A percentile compares a stretch with the other conserved stretches of the same genome.
These are phyloP conservation scores for Wickerhamomyces pijperi DNA, from an alignment of 805 yeast species.

Conservation along the genomic window DNA sequence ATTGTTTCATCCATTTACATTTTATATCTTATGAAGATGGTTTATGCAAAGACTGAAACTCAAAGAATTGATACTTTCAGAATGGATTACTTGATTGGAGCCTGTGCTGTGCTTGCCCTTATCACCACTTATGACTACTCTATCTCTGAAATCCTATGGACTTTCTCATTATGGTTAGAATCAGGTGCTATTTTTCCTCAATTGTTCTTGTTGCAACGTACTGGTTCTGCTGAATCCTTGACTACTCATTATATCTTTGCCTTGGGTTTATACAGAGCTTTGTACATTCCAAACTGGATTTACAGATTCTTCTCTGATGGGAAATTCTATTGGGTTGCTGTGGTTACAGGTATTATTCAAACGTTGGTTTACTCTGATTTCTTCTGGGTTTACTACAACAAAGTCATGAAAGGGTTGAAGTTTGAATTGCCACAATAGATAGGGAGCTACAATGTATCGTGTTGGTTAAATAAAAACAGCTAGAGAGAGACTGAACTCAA, in stretches of 20 bases:
- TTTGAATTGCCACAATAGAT: conserved; percentile 57
- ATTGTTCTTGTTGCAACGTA: conserved; percentile 76
- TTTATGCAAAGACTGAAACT: conserved; percentile 42
- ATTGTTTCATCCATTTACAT: conserved; percentile 67
- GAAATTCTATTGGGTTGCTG: conserved; percentile 56
- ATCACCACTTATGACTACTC: conserved; percentile 60
- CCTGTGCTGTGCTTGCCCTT: conserved; percentile 45
- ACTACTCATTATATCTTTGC: conserved; percentile 93
- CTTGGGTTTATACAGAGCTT: conserved; percentile 77
- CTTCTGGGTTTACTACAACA: conserved; percentile 80
- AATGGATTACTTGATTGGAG: conserved; percentile 56
- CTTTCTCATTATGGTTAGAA: conserved; percentile 88
- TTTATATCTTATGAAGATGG: conserved; percentile 54
- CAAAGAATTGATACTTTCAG: conserved; percentile 66
- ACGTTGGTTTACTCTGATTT: conserved; percentile 88
- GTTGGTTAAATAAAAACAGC: too few relatives aligned
- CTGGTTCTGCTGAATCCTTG: conserved; percentile 79
- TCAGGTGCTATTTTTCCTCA: conserved; percentile 89
- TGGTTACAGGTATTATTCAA: conserved; percentile 76
- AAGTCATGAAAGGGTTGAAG: conserved; percentile 69
- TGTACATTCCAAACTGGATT: conserved; percentile 92
- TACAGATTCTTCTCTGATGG: conserved; percentile 65
- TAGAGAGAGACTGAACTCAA: too few relatives aligned
- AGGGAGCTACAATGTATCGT: too few relatives aligned
- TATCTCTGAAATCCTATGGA: conserved; percentile 62